A percentile compares a stretch with the other conserved stretches of the same genome.
These are phyloP conservation scores for Knufia fluminis DNA, from an alignment of 2,329 filamentous ascomycete genomes.

Conservation along the genomic window DNA sequence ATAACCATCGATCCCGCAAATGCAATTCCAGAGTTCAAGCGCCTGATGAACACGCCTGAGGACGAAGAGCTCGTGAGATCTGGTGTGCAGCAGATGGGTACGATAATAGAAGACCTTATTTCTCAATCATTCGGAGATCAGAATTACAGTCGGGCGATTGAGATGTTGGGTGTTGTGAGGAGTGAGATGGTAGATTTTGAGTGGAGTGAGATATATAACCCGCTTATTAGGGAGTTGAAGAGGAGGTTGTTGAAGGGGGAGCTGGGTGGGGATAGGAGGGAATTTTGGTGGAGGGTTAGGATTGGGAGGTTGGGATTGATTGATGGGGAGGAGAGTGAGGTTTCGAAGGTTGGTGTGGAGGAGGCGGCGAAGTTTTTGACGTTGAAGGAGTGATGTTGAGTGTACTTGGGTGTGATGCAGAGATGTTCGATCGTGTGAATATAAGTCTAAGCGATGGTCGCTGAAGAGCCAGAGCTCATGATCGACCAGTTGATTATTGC, in stretches of 20 bases:
- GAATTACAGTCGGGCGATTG: conserved; percentile 64
- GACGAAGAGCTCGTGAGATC: conserved; percentile 55
- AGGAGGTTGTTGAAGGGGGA: conserved; percentile 57
- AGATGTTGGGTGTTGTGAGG: conserved; percentile 68
- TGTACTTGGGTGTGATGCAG: background rate
- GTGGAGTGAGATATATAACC: conserved; percentile 67
- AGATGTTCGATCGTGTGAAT: too few relatives aligned
- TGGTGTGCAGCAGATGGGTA: conserved; percentile 64
- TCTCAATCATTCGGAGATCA: conserved; percentile 64
- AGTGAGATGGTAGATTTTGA: conserved; percentile 68
- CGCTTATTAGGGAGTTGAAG: conserved; percentile 63
- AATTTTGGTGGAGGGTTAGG: conserved; percentile 72
- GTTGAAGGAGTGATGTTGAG: background rate
- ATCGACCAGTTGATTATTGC: too few relatives aligned
- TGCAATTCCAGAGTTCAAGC: conserved; percentile 83
- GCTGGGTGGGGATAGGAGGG: conserved; percentile 65
- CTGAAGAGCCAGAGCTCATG: too few relatives aligned
- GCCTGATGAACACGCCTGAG: conserved; percentile 54
- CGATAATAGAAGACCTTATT: conserved; percentile 60
- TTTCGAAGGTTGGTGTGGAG: conserved; percentile 57
- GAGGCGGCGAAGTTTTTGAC: conserved; percentile 51
- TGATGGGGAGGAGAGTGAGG: conserved; percentile 51
- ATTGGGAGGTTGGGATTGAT: conserved; percentile 63
- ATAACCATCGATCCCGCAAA: conserved; percentile 57
- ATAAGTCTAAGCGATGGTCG: too few relatives aligned